Evolutionary conservation across 495 filamentous ascomycete genomes (phyloP), one percentile per base, ranked within the genome.

Genomic region (Penicillium coffeae): DNA sequence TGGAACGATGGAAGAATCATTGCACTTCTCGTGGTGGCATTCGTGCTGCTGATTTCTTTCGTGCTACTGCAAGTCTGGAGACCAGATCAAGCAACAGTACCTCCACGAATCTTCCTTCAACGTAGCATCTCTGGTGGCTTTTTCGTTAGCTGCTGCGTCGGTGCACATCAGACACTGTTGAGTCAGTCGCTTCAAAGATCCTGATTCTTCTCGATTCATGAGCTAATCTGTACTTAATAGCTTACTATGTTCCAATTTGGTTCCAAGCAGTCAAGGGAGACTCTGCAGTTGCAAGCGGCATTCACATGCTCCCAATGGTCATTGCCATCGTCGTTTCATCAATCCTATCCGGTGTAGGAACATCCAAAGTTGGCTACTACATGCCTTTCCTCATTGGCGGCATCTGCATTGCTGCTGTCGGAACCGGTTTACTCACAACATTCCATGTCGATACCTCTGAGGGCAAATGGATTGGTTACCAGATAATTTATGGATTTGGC

Each of bases 121-220:
- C 64, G 72, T 15, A 53, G 47, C 8, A 53, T 66, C 30, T 12
- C 38, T 0, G 39, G 41, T 34, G 47, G 54, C 12, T 48, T 46
- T 20, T 47, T 50, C n/a, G 48, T 40, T 21, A 52, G 33, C 13
- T 45, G 58, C 14, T 55, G 45, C 21, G 21, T 43, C 0, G 43
- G 54, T 13, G 47, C 42, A 10, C 38, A 40, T 1, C 53, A 52
- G 20, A 42, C 58, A n/a, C 50, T 67, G 19, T 15, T 62, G 13
- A 50, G 83, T 21, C 86, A 84, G 59, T 86, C 76, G 59, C 54
- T 87, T 1, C 84, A 84, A 0, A 71, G 87, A 22, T 88, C 83
- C 81, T 86, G 45, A 6, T 4, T 25, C 22, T 48, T 22, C 22
- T 58, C 54, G 16, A 46, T 71, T 20, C 55, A 49, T 19, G 59